Conservation (phyloP, 495 filamentous ascomycete genomes). For the Echria macrotheca region DNA sequence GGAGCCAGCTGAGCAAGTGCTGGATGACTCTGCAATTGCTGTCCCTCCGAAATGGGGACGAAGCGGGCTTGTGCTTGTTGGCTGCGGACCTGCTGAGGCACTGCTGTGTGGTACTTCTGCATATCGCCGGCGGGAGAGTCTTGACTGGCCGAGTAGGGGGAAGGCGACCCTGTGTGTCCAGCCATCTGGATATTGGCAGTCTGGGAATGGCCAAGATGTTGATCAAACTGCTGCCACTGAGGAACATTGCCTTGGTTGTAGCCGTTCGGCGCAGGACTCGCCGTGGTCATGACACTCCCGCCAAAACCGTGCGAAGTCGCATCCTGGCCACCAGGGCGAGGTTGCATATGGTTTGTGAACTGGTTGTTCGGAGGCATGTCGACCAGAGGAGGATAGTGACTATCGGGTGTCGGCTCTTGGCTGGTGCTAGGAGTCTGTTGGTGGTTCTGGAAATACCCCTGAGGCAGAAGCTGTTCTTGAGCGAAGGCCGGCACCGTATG, state of each 20-base stretch:
- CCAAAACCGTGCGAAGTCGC: constrained; percentile 12
- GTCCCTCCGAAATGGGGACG: background rate
- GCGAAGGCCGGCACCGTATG: constrained; percentile 14
- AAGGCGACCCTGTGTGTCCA: too few species aligned
- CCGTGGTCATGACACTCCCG: constrained; percentile 1
- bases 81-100: constrained; percentile 3
- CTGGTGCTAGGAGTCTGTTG: too few species aligned
- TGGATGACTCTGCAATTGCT: background rate
- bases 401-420: background rate
- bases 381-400: constrained; percentile 16
- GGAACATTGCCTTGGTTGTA: constrained; percentile 16
- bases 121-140: too few species aligned
- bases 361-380: constrained; percentile 12
- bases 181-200: too few species aligned
- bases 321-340: constrained; percentile 14
- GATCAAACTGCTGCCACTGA: too few species aligned
- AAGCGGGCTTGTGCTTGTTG: background rate
- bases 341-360: constrained; percentile 16
- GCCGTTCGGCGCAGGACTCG: constrained; percentile 10
- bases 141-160: too few species aligned
- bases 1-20: background rate
- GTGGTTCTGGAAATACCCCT: constrained; percentile 15
- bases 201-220: too few species aligned
- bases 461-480: constrained; percentile 15
- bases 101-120: background rate